Conservation (phyloP, 768 basidiomycete genomes). For the Mycena sanguinolenta region DNA sequence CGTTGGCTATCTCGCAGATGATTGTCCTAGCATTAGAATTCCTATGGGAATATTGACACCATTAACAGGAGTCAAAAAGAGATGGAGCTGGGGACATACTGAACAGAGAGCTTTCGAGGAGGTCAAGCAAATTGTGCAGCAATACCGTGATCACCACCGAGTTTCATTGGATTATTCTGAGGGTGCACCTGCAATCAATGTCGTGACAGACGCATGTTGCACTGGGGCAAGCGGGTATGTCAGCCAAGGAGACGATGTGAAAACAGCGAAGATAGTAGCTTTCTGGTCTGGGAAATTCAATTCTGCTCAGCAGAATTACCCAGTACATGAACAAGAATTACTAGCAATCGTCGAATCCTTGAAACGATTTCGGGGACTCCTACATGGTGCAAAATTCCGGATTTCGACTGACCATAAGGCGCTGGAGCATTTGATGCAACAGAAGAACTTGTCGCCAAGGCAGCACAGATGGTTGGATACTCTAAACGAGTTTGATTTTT, state of each 20-base stretch:
- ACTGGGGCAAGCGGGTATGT: constrained; percentile 49
- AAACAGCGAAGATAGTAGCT: constrained; percentile 43
- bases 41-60: constrained; percentile 45
- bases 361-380: constrained; percentile 43
- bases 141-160: constrained; percentile 39
- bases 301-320: constrained; percentile 54
- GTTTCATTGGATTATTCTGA: constrained; percentile 37
- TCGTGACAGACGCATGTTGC: constrained; percentile 48
- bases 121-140: constrained; percentile 46
- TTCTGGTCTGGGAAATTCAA: constrained; percentile 55
- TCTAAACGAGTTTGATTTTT: constrained; percentile 44
- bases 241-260: constrained; percentile 43
- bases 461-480: constrained; percentile 55
- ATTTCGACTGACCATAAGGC: constrained; percentile 50
- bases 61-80: constrained; percentile 40
- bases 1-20: constrained; percentile 49
- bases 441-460: constrained; percentile 48
- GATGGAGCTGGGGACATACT: constrained; percentile 45
- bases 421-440: constrained; percentile 44
- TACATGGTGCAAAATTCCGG: constrained; percentile 47
- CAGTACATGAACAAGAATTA: constrained; percentile 56
- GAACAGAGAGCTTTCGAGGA: constrained; percentile 52
- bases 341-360: constrained; percentile 52
- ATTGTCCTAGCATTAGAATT: constrained; percentile 52
- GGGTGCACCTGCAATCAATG: constrained; percentile 40